Evolutionary conservation across 164 flowering plant species (phyloP).

Genomic region (Macadamia tetraphylla): DNA sequence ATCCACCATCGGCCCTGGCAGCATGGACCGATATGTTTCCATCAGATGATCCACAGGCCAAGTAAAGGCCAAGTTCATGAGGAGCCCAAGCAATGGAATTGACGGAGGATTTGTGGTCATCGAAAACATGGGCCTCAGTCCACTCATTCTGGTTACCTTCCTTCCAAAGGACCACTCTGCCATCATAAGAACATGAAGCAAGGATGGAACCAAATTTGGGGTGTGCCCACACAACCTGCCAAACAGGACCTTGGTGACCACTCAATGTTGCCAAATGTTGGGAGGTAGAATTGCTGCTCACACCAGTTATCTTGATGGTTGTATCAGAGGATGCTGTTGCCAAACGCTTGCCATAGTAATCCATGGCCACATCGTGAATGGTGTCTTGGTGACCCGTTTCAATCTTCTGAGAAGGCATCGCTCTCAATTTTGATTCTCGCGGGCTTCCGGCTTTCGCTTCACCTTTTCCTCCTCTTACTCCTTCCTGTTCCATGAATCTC

Average conservation of each 20-base stretch:
- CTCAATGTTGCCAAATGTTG: conserved; percentile 36
- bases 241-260: conserved; percentile 46
- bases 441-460: no score
- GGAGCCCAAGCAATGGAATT: conserved; percentile 41
- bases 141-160: conserved; percentile 43
- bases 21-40: conserved; percentile 34
- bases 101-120: conserved; percentile 32
- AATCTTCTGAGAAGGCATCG: conserved; percentile 43
- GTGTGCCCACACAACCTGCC: conserved; percentile 49
- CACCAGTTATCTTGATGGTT: conserved; percentile 40
- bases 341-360: conserved; percentile 10
- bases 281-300: conserved; percentile 28
- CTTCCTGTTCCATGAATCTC: no score
- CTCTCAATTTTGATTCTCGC: not conserved
- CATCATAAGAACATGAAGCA: conserved; percentile 46
- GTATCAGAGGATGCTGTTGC: conserved; percentile 43
- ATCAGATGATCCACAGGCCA: conserved; percentile 42
- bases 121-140: conserved; percentile 29
- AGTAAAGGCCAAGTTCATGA: conserved; percentile 35
- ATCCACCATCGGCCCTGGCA: conserved; percentile 31
- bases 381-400: conserved; percentile 27
- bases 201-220: conserved; percentile 46
- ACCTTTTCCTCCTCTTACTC: no score
- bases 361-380: conserved; percentile 46
- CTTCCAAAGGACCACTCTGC: conserved; percentile 42